These are phyloP conservation scores for Eucalyptus cladocalyx DNA, from an alignment of 345 rosid genomes.

Conservation along the genomic window DNA sequence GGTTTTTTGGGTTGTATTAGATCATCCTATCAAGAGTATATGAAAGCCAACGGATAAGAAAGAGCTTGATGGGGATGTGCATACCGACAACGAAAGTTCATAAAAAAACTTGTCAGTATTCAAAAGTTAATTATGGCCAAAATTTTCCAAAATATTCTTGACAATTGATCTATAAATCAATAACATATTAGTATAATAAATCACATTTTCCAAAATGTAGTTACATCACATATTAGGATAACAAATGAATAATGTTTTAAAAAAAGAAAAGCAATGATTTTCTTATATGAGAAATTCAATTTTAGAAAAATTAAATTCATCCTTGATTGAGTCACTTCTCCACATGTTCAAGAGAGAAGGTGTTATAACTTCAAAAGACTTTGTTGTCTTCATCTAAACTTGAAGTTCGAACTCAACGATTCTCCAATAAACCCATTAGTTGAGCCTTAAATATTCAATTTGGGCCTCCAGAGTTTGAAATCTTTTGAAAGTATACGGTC, in stretches of 20 bases:
- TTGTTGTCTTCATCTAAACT: background rate
- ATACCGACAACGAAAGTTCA: background rate
- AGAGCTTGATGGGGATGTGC: background rate
- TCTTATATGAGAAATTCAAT: background rate
- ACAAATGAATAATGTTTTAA: background rate
- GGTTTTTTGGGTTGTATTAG: background rate
- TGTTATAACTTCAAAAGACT: background rate
- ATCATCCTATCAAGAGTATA: background rate
- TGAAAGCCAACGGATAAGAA: background rate
- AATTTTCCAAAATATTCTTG: background rate
- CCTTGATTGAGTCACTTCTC: background rate
- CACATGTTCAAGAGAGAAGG: background rate
- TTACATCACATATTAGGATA: background rate
- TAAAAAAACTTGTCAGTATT: background rate
- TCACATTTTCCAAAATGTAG: background rate
- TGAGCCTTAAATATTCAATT: background rate
- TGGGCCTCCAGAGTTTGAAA: background rate
- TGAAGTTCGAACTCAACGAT: background rate
- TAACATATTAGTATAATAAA: background rate
- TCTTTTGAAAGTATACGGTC: background rate
- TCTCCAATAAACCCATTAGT: background rate
- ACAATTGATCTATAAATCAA: rapidly evolving
- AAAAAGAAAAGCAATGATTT: background rate
- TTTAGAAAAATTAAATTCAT: background rate
- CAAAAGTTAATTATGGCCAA: background rate